A percentile compares a stretch with the other conserved stretches of the same genome.
Evolutionary conservation across 345 rosid genomes (phyloP).

Genomic region (Camelina laxa): DNA sequence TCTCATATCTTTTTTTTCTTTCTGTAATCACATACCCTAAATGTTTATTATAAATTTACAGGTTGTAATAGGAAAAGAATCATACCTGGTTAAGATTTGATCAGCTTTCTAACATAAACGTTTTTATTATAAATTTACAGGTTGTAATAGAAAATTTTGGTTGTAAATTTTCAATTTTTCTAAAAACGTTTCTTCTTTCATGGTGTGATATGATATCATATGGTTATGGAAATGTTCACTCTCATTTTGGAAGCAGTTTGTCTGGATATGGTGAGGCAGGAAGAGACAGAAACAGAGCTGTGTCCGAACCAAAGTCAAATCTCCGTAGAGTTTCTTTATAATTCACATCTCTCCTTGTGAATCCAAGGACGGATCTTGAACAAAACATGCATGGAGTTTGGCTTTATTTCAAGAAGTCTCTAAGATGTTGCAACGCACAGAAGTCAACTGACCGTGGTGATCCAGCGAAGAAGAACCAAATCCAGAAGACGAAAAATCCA

Average conservation of each 20-base stretch:
- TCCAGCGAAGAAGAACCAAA: constrained; percentile 34
- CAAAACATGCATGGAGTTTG: constrained; percentile 52
- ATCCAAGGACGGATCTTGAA: constrained; percentile 27
- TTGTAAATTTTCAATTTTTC: constrained; percentile 1
- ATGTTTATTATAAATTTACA: constrained; percentile 6
- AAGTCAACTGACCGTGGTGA: constrained; percentile 44
- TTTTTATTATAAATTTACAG: background rate
- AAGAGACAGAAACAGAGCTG: constrained; percentile 27
- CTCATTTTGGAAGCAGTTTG: constrained; percentile 36
- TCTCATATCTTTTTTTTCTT: constrained; percentile 25
- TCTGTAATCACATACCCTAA: constrained; percentile 27
- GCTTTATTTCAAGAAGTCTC: constrained; percentile 54
- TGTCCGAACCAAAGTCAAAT: constrained; percentile 16
- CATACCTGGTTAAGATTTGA: constrained; percentile 12
- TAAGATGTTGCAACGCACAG: constrained; percentile 50
- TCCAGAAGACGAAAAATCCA: constrained; percentile 12
- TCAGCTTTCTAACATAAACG: constrained; percentile 24
- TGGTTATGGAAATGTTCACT: constrained; percentile 30
- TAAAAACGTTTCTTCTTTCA: background rate
- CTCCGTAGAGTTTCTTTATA: constrained; percentile 8
- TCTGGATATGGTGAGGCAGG: constrained; percentile 33
- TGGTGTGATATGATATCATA: constrained; percentile 38
- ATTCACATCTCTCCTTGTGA: constrained; percentile 20
- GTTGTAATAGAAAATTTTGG: background rate
- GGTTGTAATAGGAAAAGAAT: constrained; percentile 36